Base-by-base conservation (phyloP, 108 stramenopile genomes). In the Fragilaria radians region DNA sequence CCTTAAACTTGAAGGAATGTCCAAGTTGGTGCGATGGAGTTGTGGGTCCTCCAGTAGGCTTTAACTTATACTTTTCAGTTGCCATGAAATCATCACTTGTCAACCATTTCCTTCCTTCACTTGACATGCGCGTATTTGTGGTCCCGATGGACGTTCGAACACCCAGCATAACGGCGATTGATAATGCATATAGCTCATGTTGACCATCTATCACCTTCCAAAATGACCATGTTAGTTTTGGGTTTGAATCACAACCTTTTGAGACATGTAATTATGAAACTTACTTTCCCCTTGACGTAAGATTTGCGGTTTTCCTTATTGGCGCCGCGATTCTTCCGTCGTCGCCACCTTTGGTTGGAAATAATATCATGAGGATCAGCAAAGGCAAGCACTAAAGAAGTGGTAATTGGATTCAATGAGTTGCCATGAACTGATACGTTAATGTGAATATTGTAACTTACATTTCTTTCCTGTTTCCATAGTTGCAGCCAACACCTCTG, bases 1-100 rank as follows among this genome's bases (percentile, higher is more conserved):
- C 95, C 63, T 99, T 98, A 87, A 99, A 98, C 69, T 97, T 97
- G 88, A 99, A 99, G 18, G 96, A 95, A 70, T 96, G 92, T 11
- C 76, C 75, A 46, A 99, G 80, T 48, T 90, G 74, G 73, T 97
- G 97, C 14, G 96, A 92, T 27, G 97, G 97, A 19, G 96, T 97
- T 3, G 69, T 82, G 19, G 78, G 59, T 1, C 79, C 72, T 32
- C 96, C 96, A 61, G 81, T 52, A 30, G 96, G 82, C 33, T 82
- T 83, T 66, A 99, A 98, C 33, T 83, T 77, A 65, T 96, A 93
- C 63, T 96, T 97, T 63, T 93, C 91, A 23, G 83, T 78, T 5
- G 70, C 77, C 79, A 88, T 93, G 65, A 97, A 97, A 77, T 98
- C 95, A 60, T 85, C 77, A 32, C 75, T 72, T 33, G 74, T 76